phyloP scores from a whole-genome alignment of 257 asterid species.

The Pogostemon cablin region DNA sequence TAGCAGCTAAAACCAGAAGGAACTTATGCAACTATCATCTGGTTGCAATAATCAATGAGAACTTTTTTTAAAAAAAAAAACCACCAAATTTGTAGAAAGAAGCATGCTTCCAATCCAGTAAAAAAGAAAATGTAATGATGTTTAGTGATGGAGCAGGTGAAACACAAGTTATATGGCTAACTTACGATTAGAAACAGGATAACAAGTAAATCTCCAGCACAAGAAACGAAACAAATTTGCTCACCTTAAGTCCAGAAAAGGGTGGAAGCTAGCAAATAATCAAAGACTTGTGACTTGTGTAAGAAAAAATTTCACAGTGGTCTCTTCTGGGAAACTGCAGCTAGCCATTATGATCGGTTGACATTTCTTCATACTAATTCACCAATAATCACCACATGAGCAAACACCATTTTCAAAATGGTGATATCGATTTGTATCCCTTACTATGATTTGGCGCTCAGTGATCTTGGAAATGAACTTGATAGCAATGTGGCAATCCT shows the following conservation, averaged over 20 bases:
- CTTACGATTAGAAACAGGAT: background rate
- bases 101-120: too few species aligned
- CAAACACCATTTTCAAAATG: slow-evolving; percentile 78
- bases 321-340: background rate
- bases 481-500: slow-evolving; percentile 83
- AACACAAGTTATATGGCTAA: background rate
- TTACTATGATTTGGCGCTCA: slow-evolving; percentile 59
- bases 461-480: slow-evolving; percentile 77
- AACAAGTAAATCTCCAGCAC: too few species aligned
- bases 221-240: too few species aligned
- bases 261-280: background rate
- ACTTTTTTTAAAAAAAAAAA: too few species aligned
- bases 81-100: too few species aligned
- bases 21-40: too few species aligned
- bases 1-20: too few species aligned
- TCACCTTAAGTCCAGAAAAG: background rate
- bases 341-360: background rate
- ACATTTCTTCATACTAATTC: slow-evolving; percentile 31
- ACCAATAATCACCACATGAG: slow-evolving; percentile 95
- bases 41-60: too few species aligned
- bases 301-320: background rate
- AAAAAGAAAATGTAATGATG: background rate
- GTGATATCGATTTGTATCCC: slow-evolving; percentile 88
- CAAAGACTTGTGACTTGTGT: background rate
- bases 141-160: too few species aligned